Evolutionary conservation across 2,329 filamentous ascomycete genomes (phyloP).

Genomic region (Curvularia sp.): DNA sequence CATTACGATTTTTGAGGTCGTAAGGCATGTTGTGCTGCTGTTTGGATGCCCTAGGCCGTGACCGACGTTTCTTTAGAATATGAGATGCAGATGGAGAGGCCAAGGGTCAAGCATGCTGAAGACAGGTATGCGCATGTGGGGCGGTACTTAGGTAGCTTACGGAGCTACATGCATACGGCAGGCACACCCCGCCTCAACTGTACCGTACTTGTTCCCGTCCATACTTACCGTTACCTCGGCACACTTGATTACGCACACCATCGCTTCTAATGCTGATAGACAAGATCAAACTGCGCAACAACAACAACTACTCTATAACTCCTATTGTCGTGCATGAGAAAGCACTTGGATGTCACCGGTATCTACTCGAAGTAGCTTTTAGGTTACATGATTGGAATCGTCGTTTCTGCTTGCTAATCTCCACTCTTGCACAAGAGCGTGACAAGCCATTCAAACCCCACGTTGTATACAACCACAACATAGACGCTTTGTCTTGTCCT

Average conservation of each 20-base stretch:
- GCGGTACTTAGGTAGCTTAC: background rate
- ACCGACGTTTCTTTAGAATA: background rate
- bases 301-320: too few relatives aligned
- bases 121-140: constrained; percentile 5
- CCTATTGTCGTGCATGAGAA: too few relatives aligned
- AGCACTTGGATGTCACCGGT: too few relatives aligned
- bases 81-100: background rate
- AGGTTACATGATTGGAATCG: too few relatives aligned
- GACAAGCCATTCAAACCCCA: too few relatives aligned
- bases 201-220: background rate
- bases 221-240: background rate
- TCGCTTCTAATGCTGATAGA: background rate
- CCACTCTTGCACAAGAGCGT: too few relatives aligned
- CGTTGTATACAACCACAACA: too few relatives aligned
- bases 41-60: too few relatives aligned
- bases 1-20: constrained; percentile 66
- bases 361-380: too few relatives aligned
- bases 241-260: background rate
- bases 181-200: background rate
- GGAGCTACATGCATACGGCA: constrained; percentile 1
- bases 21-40: constrained; percentile 62
- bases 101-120: background rate
- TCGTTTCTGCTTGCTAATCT: too few relatives aligned
- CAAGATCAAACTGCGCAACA: too few relatives aligned
- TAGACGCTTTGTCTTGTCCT: too few relatives aligned